Evolutionary conservation across 495 filamentous ascomycete species (phyloP), one percentile per base, ranked within the genome.

Genomic region (Penicillium soppii): DNA sequence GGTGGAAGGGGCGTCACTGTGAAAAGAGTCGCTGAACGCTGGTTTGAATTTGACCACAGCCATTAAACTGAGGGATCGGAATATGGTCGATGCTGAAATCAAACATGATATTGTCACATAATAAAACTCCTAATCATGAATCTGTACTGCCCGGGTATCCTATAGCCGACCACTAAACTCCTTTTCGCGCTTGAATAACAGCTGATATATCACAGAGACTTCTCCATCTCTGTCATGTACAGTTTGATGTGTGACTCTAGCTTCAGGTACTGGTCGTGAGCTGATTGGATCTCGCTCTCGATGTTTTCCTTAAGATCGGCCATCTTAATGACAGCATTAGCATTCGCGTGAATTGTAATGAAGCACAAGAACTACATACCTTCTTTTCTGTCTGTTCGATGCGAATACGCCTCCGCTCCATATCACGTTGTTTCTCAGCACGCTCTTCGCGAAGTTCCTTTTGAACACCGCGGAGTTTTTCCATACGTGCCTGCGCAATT

Each of bases 381-480:
- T 97, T 96, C 77, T 96, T 97, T 82, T 97, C 94, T 26, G 89
- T 96, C 76, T 96, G 91, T 73, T 97, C 92, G 53, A 97, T 97
- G 45, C 91, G 73, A 8, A 97, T 90, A 56, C 90, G 82, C 67
- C 91, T 80, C 62, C 82, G 82, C 74, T 98, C 94, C 74, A 97
- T 94, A 64, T 97, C 94, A 17, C 85, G 82, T 29, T 86, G 85
- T 71, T 92, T 92, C 43, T 90, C 90, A 0, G 78, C 77, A 54
- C 90, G 78, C 76, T 98, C 95, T 52, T 94, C 88, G 0, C 85
- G 88, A 44, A 97, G 69, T 57, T 83, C 80, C 61, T 82, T 82
- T 71, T 98, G 95, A 12, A 91, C 82, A 29, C 75, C 80, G 48
- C 90, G 81, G 47, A 97, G 75, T 69, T 92, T 87, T 67, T 96